Percentiles rank a stretch among this genome's conserved stretches.
Conservation (phyloP, 2,329 filamentous ascomycete species). For the Colletotrichum cordylinicola region DNA sequence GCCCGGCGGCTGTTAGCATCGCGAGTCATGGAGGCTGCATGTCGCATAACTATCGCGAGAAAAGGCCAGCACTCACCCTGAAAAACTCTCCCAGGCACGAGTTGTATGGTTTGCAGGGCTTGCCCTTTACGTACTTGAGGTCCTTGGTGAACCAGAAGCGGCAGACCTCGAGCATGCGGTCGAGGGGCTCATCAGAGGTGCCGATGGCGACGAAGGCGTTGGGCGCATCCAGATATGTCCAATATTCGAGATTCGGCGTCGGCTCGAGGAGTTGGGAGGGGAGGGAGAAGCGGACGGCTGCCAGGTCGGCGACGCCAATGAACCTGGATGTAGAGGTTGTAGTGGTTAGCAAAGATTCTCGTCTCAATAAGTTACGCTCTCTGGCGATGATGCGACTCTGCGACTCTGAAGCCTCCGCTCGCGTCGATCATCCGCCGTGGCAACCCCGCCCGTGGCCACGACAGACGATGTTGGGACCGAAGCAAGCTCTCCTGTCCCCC, state of each 20-base stretch:
- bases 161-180: constrained; percentile 92
- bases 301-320: constrained; percentile 94
- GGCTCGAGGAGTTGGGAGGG: constrained; percentile 95
- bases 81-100: constrained; percentile 98
- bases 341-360: neutral
- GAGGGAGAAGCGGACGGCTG: constrained; percentile 92
- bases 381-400: neutral
- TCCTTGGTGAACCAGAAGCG: constrained; percentile 99
- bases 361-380: neutral
- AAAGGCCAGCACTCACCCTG: constrained; percentile 62
- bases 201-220: constrained; percentile 86
- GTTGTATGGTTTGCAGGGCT: constrained; percentile 99
- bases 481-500: neutral
- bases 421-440: neutral
- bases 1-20: constrained; percentile 18
- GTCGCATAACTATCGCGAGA: neutral
- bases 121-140: constrained; percentile 97
- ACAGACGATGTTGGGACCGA: neutral
- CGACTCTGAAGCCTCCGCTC: neutral
- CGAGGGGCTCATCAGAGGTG: constrained; percentile 88
- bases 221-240: constrained; percentile 96
- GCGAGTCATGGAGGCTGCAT: neutral
- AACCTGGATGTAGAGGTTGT: constrained; percentile 64
- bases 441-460: neutral
- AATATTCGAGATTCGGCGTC: constrained; percentile 97